Evolutionary conservation across 441 rosid genomes (phyloP), one percentile per base, ranked within the genome.

Genomic region (Daphne laureola): DNA sequence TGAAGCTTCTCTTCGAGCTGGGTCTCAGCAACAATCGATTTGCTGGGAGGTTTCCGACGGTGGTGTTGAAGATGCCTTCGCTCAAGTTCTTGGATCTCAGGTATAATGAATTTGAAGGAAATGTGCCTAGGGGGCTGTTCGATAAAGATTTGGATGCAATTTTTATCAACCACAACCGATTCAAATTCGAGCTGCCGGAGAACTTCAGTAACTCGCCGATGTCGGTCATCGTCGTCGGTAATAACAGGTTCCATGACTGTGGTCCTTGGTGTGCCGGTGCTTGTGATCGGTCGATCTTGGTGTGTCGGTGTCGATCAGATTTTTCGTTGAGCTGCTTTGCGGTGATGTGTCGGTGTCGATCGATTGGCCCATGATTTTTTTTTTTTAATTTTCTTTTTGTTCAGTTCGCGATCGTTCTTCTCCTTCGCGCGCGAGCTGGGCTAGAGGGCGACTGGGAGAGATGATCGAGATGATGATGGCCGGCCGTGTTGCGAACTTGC

Each of bases 21-120:
- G 98, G 88, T 82, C 87, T 92, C 17, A 92, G 98, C 74, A 92
- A 92, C 77, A 88, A 92, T 52, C 64, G 96, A 5, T 84, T 92
- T 55, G 96, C 96, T 18, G 98, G 96, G 4, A 82, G 75, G 56
- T 92, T 92, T 38, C 96, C 96, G 0, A 54, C 17, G 31, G 88
- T 92, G 17, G 83, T 88, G 43, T 74, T 92, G 6, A 18, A 54
- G 47, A 67, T 92, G 58, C 96, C 94, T 13, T n/a, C 60, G 14
- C 78, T 92, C 21, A 88, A 84, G 52, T 88, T 86, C 69, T 73
- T 92, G 74, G 98, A 92, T 88, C 88, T 88, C 60, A 75, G 98
- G 49, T 92, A 79, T 57, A 92, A 92, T 49, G 98, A 92, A 63
- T 92, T 92, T 49, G 98, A 92, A 68, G 96, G 98, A 11, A 73